phyloP scores from a whole-genome alignment of 306 rosid genomes.

The Lablab purpureus region DNA sequence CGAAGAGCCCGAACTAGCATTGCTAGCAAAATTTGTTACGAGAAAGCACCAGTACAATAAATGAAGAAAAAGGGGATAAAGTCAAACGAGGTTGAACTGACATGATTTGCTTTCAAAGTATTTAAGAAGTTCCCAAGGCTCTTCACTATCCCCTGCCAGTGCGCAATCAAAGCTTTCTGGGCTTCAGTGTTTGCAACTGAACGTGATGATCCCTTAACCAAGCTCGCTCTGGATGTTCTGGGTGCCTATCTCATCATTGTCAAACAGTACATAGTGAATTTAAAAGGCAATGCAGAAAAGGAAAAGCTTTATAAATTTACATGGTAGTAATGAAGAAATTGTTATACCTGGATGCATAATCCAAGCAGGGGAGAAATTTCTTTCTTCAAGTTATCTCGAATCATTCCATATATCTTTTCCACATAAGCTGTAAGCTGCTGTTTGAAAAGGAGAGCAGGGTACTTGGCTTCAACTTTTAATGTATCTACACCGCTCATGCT shows the following conservation, averaged over 20 bases:
- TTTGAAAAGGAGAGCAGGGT: slow-evolving; percentile 97
- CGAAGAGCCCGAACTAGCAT: slow-evolving; percentile 16
- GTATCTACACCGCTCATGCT: slow-evolving; percentile 66
- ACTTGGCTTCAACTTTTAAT: slow-evolving; percentile 92
- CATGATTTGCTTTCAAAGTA: slow-evolving; percentile 86
- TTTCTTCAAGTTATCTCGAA: slow-evolving; percentile 96
- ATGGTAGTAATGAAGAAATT: slow-evolving; percentile 34
- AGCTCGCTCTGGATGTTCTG: slow-evolving; percentile 93
- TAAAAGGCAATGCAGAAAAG: slow-evolving; percentile 26
- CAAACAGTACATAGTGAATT: slow-evolving; percentile 40
- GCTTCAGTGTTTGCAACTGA: slow-evolving; percentile 87
- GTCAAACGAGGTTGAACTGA: slow-evolving; percentile 56
- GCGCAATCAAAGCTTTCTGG: slow-evolving; percentile 94
- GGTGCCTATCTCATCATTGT: slow-evolving; percentile 78
- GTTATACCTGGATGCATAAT: slow-evolving; percentile 88
- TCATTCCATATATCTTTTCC: slow-evolving; percentile 99
- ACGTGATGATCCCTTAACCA: slow-evolving; percentile 91
- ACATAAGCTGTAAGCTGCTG: slow-evolving; percentile 99
- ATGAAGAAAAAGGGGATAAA: neutral
- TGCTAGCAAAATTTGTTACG: slow-evolving; percentile 3
- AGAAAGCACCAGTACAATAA: slow-evolving; percentile 31
- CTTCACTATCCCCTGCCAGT: slow-evolving; percentile 99
- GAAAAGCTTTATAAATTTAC: slow-evolving; percentile 35
- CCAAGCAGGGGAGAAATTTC: slow-evolving; percentile 98
- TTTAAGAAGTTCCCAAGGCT: slow-evolving; percentile 81